Percentiles rank a stretch among this genome's conserved stretches.
Conservation (phyloP, 495 filamentous ascomycete species). For the Zalerion maritima region DNA sequence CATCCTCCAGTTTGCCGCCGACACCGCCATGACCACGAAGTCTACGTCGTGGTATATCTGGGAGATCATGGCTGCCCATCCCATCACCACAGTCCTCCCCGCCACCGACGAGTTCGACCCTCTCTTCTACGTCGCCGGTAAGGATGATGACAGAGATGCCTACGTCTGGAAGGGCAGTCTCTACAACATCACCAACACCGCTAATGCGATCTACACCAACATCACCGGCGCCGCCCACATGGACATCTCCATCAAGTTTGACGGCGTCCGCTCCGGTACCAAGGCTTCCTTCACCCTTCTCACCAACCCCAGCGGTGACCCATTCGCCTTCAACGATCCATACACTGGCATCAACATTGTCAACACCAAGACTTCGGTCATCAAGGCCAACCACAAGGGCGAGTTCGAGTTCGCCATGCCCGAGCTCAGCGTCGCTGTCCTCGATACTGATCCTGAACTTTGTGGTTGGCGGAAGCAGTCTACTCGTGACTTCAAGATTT, state of each 20-base stretch:
- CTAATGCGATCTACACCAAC: conserved; percentile 31
- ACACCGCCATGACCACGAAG: conserved; percentile 34
- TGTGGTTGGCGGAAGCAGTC: no score
- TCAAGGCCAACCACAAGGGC: conserved; percentile 29
- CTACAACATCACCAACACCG: conserved; percentile 43
- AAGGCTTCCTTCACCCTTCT: conserved; percentile 42
- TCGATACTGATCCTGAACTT: no score
- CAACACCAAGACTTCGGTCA: conserved; percentile 23
- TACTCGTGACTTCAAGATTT: no score
- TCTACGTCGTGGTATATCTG: conserved; percentile 28
- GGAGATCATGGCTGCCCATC: conserved; percentile 34
- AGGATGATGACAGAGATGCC: conserved; percentile 16
- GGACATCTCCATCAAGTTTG: conserved; percentile 40
- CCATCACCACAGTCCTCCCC: conserved; percentile 41
- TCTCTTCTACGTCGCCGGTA: conserved; percentile 43
- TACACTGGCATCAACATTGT: conserved; percentile 21
- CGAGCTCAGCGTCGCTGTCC: conserved; percentile 36
- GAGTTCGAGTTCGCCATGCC: conserved; percentile 34
- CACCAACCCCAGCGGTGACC: conserved; percentile 34
- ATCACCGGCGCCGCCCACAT: conserved; percentile 37
- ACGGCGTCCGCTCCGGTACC: conserved; percentile 29
- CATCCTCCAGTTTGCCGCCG: conserved; percentile 36
- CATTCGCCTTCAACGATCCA: conserved; percentile 24
- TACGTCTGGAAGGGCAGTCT: conserved; percentile 47
- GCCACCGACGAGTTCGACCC: conserved; percentile 32